These are phyloP conservation scores for Garcia nutans DNA, from an alignment of 345 rosid genomes.

Conservation along the genomic window DNA sequence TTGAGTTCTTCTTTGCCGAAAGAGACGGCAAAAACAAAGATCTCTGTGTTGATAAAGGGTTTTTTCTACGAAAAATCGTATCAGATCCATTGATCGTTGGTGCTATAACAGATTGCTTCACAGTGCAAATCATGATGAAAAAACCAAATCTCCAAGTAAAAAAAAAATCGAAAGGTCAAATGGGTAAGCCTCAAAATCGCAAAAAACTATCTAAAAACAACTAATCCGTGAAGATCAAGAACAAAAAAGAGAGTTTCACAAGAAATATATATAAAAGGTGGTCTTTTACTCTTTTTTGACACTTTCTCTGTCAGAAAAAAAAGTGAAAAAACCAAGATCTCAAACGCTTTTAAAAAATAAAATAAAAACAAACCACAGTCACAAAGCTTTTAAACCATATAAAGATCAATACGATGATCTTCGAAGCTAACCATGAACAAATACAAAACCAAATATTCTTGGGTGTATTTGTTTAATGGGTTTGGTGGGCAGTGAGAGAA, in stretches of 20 bases:
- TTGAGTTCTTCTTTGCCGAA: conserved; percentile 22
- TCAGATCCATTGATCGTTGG: conserved; percentile 46
- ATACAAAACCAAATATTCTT: background rate
- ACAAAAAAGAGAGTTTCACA: background rate
- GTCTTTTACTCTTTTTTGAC: background rate
- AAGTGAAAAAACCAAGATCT: background rate
- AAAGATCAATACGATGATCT: background rate
- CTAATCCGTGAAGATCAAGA: conserved; percentile 9
- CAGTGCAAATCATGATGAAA: conserved; percentile 41
- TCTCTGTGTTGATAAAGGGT: conserved; percentile 24
- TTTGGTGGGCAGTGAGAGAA: conserved; percentile 2
- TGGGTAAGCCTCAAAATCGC: conserved; percentile 3
- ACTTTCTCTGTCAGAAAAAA: background rate
- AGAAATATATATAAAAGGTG: background rate
- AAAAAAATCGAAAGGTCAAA: conserved; percentile 5
- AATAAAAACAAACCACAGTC: background rate
- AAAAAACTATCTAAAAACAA: background rate
- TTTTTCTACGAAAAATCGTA: conserved; percentile 33
- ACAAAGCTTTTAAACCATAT: background rate
- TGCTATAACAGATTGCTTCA: conserved; percentile 37
- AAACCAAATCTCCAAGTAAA: background rate
- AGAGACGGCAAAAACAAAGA: conserved; percentile 42
- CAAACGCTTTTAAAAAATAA: background rate
- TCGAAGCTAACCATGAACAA: background rate
- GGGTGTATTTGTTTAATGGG: background rate